Evolutionary conservation across 2,329 filamentous ascomycete genomes (phyloP).

Genomic region (Bisporella sp.): DNA sequence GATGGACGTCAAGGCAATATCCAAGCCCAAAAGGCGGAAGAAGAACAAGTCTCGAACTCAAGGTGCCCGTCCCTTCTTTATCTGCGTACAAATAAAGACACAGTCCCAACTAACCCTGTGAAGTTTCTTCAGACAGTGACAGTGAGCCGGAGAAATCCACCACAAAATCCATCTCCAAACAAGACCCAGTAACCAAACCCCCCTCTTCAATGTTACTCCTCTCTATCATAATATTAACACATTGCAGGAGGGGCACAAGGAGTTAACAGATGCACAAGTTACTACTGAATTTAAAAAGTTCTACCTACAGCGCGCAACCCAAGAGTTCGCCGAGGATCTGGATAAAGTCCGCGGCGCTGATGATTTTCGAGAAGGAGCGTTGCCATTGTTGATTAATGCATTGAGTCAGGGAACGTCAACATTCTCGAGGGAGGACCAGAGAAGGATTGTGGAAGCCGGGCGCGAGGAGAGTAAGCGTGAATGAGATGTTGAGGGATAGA

Average conservation of each 20-base stretch:
- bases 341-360: conserved; percentile 61
- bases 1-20: conserved; percentile 1
- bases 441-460: conserved; percentile 18
- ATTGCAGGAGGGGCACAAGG: not conserved
- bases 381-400: conserved; percentile 59
- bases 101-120: not conserved
- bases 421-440: conserved; percentile 49
- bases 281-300: conserved; percentile 47
- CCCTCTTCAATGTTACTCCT: not conserved
- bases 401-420: conserved; percentile 60
- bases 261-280: conserved; percentile 13
- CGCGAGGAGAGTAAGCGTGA: conserved; percentile 1
- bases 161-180: not conserved
- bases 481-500: not conserved
- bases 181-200: not conserved
- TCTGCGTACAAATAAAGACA: not conserved
- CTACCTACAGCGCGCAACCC: conserved; percentile 63
- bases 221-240: not conserved
- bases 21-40: conserved; percentile 6
- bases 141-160: not conserved
- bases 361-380: conserved; percentile 61
- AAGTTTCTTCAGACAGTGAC: conserved; percentile 3
- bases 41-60: conserved; percentile 8
- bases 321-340: conserved; percentile 68
- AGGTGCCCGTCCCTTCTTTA: not conserved